Percentiles rank a stretch among this genome's conserved stretches.
Evolutionary conservation across 371 early-diverging fungal species (phyloP).

Genomic region (Mucor piriformis): DNA sequence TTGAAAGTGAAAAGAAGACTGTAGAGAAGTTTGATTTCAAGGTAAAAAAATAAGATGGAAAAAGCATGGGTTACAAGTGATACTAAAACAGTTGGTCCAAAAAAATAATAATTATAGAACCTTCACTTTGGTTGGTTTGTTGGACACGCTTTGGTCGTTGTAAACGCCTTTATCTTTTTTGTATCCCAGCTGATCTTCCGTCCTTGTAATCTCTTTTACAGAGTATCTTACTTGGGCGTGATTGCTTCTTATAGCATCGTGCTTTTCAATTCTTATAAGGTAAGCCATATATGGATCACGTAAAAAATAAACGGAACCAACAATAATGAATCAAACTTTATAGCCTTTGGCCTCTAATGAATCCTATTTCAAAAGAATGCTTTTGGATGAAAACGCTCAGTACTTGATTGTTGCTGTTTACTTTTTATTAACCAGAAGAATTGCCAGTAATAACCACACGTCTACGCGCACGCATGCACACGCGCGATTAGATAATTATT

Average conservation of each 20-base stretch:
- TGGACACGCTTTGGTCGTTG: slow-evolving; percentile 16
- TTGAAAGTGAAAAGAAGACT: neutral
- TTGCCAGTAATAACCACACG: slow-evolving; percentile 70
- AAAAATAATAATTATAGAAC: slow-evolving; percentile 15
- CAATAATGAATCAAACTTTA: neutral
- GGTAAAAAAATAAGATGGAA: slow-evolving; percentile 1
- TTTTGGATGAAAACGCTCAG: slow-evolving; percentile 78
- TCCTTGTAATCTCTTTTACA: slow-evolving; percentile 22
- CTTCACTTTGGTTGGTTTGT: slow-evolving; percentile 38
- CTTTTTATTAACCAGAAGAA: slow-evolving; percentile 68
- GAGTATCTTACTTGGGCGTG: slow-evolving; percentile 12
- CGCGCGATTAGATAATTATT: no score
- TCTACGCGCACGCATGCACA: no score
- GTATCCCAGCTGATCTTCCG: slow-evolving; percentile 21
- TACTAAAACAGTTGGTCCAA: neutral
- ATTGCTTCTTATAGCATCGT: slow-evolving; percentile 28
- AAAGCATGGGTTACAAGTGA: neutral
- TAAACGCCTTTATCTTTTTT: slow-evolving; percentile 9
- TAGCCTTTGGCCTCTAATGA: slow-evolving; percentile 13
- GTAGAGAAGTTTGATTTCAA: slow-evolving; percentile 14
- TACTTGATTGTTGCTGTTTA: slow-evolving; percentile 74
- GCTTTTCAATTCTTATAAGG: slow-evolving; percentile 30
- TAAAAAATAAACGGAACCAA: neutral
- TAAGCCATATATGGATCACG: slow-evolving; percentile 10
- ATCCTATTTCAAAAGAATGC: slow-evolving; percentile 14